Evolutionary conservation across 371 early-diverging fungal species (phyloP).

Genomic region (Syncephalastrum sp.): DNA sequence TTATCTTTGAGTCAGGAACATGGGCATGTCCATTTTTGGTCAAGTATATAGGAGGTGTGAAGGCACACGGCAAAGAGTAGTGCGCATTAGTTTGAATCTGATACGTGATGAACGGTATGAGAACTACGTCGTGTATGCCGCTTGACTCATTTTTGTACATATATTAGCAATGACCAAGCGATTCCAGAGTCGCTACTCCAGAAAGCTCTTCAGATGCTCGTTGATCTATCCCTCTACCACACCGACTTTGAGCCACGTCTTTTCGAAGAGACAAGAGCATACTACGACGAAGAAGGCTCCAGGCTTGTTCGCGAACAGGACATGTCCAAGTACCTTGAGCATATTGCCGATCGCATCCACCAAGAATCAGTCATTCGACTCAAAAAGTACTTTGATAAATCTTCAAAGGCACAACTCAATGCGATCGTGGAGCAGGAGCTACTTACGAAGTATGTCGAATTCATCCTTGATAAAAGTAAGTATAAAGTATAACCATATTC

Average conservation of each 20-base stretch:
- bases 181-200: slow-evolving; percentile 39
- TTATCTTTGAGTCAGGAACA: slow-evolving; percentile 50
- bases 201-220: slow-evolving; percentile 71
- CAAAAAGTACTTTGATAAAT: slow-evolving; percentile 73
- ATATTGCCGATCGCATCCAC: slow-evolving; percentile 68
- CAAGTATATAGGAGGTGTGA: slow-evolving; percentile 49
- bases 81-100: slow-evolving; percentile 52
- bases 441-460: slow-evolving; percentile 60
- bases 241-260: slow-evolving; percentile 69
- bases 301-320: slow-evolving; percentile 48
- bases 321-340: slow-evolving; percentile 67
- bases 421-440: slow-evolving; percentile 68
- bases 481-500: not conserved
- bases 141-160: not conserved
- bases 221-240: slow-evolving; percentile 77
- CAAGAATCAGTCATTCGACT: slow-evolving; percentile 67
- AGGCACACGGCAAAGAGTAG: slow-evolving; percentile 50
- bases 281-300: slow-evolving; percentile 72
- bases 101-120: slow-evolving; percentile 60
- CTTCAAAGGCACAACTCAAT: slow-evolving; percentile 66
- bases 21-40: slow-evolving; percentile 78
- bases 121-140: not conserved
- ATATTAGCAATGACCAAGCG: too few species aligned
- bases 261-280: slow-evolving; percentile 60
- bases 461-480: slow-evolving; percentile 66